Evolutionary conservation across 73 alveolate species (phyloP).

Genomic region (Durusdinium trenchii): DNA sequence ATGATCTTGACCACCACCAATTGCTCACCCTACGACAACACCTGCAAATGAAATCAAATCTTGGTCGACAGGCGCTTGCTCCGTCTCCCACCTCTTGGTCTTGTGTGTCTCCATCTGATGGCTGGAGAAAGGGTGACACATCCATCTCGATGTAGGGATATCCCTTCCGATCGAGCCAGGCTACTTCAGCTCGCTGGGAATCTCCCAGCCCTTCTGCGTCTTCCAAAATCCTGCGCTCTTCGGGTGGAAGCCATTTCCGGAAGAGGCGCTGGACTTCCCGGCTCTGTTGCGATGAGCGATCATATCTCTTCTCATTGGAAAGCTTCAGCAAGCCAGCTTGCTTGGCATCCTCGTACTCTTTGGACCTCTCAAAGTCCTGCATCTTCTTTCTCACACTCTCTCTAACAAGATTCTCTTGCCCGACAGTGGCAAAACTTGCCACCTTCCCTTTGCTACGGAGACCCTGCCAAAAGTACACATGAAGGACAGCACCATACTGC

Average conservation of each 20-base stretch:
- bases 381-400: too few species aligned
- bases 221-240: not conserved
- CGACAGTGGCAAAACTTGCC: not conserved
- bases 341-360: not conserved
- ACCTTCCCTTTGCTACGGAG: not conserved
- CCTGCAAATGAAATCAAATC: too few species aligned
- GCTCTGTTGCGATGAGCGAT: slow-evolving; percentile 17
- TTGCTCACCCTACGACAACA: too few species aligned
- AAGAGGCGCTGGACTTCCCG: slow-evolving; percentile 23
- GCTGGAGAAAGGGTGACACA: too few species aligned
- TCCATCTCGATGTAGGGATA: too few species aligned
- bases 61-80: too few species aligned
- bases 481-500: not conserved
- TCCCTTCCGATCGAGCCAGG: slow-evolving; percentile 35
- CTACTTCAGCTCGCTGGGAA: slow-evolving; percentile 15
- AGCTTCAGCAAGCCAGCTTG: slow-evolving; percentile 5
- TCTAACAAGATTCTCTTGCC: not conserved
- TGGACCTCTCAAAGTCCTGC: not conserved
- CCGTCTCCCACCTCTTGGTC: too few species aligned
- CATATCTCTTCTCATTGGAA: not conserved
- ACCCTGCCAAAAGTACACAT: not conserved
- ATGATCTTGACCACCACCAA: too few species aligned
- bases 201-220: not conserved
- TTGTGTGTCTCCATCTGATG: too few species aligned
- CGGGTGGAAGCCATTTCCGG: not conserved